Conservation (phyloP, 2,329 filamentous ascomycete species). For the Rhinocladiella mackenziei region DNA sequence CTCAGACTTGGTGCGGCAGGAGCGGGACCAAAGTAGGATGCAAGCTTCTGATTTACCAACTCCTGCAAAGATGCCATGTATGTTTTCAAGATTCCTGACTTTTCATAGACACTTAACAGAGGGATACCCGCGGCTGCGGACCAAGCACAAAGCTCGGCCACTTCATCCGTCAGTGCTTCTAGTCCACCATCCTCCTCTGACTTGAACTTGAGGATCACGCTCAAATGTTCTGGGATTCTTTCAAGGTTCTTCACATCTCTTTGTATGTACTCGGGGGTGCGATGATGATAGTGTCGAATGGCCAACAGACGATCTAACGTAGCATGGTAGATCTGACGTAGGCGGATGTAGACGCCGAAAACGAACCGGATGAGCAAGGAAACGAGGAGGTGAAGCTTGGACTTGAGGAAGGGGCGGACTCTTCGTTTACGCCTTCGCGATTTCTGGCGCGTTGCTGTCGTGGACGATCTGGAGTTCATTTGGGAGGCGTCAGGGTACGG, state of each 20-base stretch:
- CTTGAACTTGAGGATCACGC: slow-evolving; percentile 74
- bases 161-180: slow-evolving; percentile 81
- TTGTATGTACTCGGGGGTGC: slow-evolving; percentile 86
- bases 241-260: slow-evolving; percentile 73
- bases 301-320: slow-evolving; percentile 73
- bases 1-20: slow-evolving; percentile 65
- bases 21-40: slow-evolving; percentile 76
- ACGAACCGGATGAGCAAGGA: slow-evolving; percentile 60
- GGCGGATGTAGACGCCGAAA: slow-evolving; percentile 83
- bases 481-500: not conserved
- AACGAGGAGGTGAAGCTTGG: slow-evolving; percentile 42
- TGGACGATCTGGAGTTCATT: slow-evolving; percentile 9
- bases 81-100: slow-evolving; percentile 78
- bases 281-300: slow-evolving; percentile 90
- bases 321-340: slow-evolving; percentile 74
- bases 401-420: slow-evolving; percentile 43
- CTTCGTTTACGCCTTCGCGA: slow-evolving; percentile 32
- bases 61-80: slow-evolving; percentile 82
- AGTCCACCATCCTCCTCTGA: slow-evolving; percentile 68
- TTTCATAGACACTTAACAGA: slow-evolving; percentile 85
- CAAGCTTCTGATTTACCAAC: slow-evolving; percentile 72
- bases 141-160: slow-evolving; percentile 89
- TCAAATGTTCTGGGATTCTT: slow-evolving; percentile 78
- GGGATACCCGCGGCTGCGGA: slow-evolving; percentile 85
- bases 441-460: slow-evolving; percentile 25